phyloP scores from a whole-genome alignment of 1,139 yeast species.

The Yamadazyma mexicana region DNA sequence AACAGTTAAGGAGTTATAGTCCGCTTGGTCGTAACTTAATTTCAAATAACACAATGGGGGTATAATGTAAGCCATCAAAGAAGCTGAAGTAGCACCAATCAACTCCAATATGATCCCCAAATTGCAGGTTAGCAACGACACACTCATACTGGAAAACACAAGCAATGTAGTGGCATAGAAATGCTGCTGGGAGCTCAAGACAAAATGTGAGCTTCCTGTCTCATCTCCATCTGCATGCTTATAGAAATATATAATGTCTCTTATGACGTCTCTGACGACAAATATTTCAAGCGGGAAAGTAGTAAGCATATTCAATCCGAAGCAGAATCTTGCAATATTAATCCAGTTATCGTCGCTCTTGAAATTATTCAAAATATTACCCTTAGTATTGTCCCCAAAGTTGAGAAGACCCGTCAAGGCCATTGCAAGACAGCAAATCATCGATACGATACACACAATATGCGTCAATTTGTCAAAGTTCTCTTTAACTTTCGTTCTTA shows the following conservation, averaged over 20 bases:
- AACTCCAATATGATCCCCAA: conserved; percentile 85
- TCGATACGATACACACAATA: conserved; percentile 77
- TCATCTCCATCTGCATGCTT: conserved; percentile 22
- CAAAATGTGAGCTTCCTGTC: conserved; percentile 36
- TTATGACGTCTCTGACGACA: conserved; percentile 82
- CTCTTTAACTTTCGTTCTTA: conserved; percentile 71
- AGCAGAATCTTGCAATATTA: conserved; percentile 85
- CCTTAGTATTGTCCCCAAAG: conserved; percentile 78
- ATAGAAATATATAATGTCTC: conserved; percentile 51
- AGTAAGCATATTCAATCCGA: conserved; percentile 92
- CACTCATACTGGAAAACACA: conserved; percentile 70
- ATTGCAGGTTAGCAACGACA: conserved; percentile 80
- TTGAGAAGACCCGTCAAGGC: conserved; percentile 78
- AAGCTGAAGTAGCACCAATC: conserved; percentile 92
- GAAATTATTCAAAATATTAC: conserved; percentile 85
- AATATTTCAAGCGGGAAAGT: conserved; percentile 90
- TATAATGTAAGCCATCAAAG: conserved; percentile 85
- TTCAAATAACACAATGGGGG: conserved; percentile 84
- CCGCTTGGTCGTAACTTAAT: conserved; percentile 53
- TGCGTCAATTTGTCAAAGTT: conserved; percentile 80
- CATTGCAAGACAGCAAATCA: conserved; percentile 75
- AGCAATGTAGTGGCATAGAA: conserved; percentile 64
- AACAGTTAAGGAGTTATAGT: conserved; percentile 36
- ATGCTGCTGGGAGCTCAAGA: conserved; percentile 52
- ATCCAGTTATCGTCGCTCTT: conserved; percentile 70